Base-by-base conservation (phyloP, 805 yeast genomes). In the Saccharomycopsis fodiens region DNA sequence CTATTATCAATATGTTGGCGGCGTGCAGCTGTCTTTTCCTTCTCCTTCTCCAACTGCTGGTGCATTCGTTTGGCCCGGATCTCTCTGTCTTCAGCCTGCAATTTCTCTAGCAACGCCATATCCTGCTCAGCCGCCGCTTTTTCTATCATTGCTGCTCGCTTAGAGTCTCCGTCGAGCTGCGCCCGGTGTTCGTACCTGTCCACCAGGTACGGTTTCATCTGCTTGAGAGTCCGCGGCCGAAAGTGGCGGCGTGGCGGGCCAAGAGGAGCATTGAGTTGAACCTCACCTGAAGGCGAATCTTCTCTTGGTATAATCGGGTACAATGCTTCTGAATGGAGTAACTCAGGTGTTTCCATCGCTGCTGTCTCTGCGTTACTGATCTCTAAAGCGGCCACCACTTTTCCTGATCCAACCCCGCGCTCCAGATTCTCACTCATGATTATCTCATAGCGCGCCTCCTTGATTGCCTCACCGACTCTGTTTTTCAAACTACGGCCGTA, bases 151-250 rank as follows among this genome's bases (percentile, higher is more conserved):
- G 30, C 27, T 7, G 50, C 50, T 31, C 53, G 21, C 32, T 43
- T 43, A 15, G 47, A 25, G 38, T 50, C 53, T 12, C 53, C 53
- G 15, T 37, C 31, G 2, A 50, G 21, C 27, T 50, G 53, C 3
- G 53, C 53, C 19, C 38, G 30, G 25, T 50, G 53, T 25, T 50
- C 53, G 34, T 23, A 46, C 15, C 47, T 30, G 29, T 50, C 53
- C 15, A 50, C 47, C 8, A 47, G 39, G 32, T 50, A 50, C n/a
- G 53, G 53, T 22, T 50, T 50, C 43, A 50, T 34, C 31, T 50
- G 53, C 37, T 50, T 50, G 13, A 50, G 31, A 3, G 53, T 50
- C n/a, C 53, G 35, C 4, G 47, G 47, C 4, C 53, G 30, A 15
- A 50, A 43, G n/a, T 39, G 36, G 27, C 53, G 39, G 22, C 44